Conservation (phyloP, 2,329 filamentous ascomycete genomes). For the Zymoseptoria ardabiliae region DNA sequence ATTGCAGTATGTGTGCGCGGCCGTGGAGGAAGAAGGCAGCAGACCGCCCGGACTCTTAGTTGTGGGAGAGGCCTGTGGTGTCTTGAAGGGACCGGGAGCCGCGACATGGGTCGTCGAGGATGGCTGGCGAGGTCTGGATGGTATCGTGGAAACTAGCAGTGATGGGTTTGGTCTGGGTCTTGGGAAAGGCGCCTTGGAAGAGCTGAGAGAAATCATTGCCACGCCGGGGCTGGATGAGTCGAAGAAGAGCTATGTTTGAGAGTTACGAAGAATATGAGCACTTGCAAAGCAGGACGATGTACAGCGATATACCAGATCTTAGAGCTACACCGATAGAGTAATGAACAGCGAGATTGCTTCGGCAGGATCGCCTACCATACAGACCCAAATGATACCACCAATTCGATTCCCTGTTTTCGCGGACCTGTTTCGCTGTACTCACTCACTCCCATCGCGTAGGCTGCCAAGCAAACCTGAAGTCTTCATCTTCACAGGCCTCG, state of each 20-base stretch:
- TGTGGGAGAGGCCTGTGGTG: slow-evolving; percentile 75
- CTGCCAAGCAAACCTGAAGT: too few species aligned
- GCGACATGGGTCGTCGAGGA: slow-evolving; percentile 79
- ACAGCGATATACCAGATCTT: too few species aligned
- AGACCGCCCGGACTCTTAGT: slow-evolving; percentile 83
- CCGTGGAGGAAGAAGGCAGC: slow-evolving; percentile 82
- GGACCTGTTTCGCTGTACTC: too few species aligned
- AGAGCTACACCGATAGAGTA: too few species aligned
- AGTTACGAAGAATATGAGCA: neutral
- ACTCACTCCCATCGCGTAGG: too few species aligned
- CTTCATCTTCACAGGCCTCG: too few species aligned
- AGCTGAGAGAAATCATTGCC: slow-evolving; percentile 23
- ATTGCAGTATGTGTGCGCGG: slow-evolving; percentile 66
- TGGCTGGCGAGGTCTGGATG: slow-evolving; percentile 69
- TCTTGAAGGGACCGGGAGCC: slow-evolving; percentile 56
- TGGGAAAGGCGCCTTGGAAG: slow-evolving; percentile 21
- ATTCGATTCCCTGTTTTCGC: too few species aligned
- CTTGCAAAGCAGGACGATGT: too few species aligned
- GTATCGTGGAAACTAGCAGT: slow-evolving; percentile 22
- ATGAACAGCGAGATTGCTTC: too few species aligned
- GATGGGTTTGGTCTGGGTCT: slow-evolving; percentile 20
- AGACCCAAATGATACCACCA: too few species aligned
- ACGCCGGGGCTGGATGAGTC: slow-evolving; percentile 19
- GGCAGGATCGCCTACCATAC: too few species aligned
- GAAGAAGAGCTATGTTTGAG: slow-evolving; percentile 17